These are phyloP conservation scores for Fusarium proliferatum DNA, from an alignment of 2,329 filamentous ascomycete species.

Conservation along the genomic window DNA sequence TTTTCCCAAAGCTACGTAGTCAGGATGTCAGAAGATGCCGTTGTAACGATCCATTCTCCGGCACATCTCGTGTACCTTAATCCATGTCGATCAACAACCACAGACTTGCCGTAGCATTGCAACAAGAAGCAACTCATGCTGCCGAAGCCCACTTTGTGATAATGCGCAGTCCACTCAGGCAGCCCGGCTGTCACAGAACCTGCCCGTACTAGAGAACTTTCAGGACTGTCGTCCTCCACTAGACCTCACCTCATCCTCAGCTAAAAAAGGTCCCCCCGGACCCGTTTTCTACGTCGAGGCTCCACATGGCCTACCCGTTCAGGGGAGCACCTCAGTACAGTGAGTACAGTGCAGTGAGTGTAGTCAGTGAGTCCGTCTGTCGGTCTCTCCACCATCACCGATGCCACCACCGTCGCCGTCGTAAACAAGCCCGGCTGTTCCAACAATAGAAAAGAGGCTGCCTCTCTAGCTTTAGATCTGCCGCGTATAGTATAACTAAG, in stretches of 20 bases:
- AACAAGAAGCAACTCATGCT: not conserved
- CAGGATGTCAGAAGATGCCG: slow-evolving; percentile 1
- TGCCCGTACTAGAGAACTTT: not conserved
- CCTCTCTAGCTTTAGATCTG: slow-evolving; percentile 28
- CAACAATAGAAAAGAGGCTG: slow-evolving; percentile 39
- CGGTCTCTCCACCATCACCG: slow-evolving; percentile 16
- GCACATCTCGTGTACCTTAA: slow-evolving; percentile 14
- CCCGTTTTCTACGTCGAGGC: slow-evolving; percentile 18
- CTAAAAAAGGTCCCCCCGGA: slow-evolving; percentile 32
- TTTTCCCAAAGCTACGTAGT: slow-evolving; percentile 1
- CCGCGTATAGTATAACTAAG: slow-evolving; percentile 9
- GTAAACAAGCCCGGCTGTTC: slow-evolving; percentile 30
- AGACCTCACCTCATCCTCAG: slow-evolving; percentile 35
- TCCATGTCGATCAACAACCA: slow-evolving; percentile 9
- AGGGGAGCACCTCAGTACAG: slow-evolving; percentile 21
- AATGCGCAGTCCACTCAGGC: not conserved
- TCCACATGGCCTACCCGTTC: slow-evolving; percentile 21
- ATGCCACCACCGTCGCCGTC: slow-evolving; percentile 36
- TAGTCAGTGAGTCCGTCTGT: not conserved
- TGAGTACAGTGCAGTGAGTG: not conserved
- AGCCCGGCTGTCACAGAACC: slow-evolving; percentile 9
- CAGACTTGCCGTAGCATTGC: not conserved
- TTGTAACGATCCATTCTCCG: slow-evolving; percentile 25
- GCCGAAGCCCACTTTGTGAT: not conserved
- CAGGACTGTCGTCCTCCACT: slow-evolving; percentile 28